These are phyloP conservation scores for Ganoderma meredithae DNA, from an alignment of 1,284 basidiomycete genomes.

Conservation along the genomic window DNA sequence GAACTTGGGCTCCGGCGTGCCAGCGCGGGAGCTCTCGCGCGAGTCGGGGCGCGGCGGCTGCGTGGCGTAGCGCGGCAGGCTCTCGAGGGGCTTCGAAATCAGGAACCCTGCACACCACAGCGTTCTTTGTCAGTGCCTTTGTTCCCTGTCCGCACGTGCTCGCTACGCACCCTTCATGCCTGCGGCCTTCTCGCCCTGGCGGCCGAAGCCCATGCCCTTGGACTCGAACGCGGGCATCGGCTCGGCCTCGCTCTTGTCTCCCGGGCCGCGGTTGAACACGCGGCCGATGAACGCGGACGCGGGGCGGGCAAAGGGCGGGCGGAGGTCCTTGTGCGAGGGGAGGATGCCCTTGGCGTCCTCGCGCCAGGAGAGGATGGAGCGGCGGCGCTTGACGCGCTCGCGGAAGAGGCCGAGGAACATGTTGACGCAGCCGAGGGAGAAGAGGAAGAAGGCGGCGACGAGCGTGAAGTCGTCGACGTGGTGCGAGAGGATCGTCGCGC, in stretches of 20 bases:
- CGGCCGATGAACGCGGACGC: constrained; percentile 34
- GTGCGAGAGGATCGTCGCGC: constrained; percentile 83
- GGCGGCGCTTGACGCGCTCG: constrained; percentile 63
- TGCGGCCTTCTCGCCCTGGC: constrained; percentile 80
- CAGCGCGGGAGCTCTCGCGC: constrained; percentile 34
- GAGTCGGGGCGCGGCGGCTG: constrained; percentile 33
- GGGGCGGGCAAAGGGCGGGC: constrained; percentile 38
- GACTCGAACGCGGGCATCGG: constrained; percentile 18
- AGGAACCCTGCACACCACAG: constrained; percentile 41
- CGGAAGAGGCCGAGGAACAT: constrained; percentile 81
- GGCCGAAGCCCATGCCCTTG: constrained; percentile 69
- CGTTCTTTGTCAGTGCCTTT: constrained; percentile 19
- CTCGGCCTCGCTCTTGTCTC: constrained; percentile 27
- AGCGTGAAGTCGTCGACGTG: constrained; percentile 82
- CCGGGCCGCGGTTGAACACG: constrained; percentile 35
- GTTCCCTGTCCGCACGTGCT: neutral
- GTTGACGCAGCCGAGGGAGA: constrained; percentile 85
- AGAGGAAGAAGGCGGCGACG: constrained; percentile 87
- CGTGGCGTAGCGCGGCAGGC: constrained; percentile 46
- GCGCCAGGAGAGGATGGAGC: constrained; percentile 69
- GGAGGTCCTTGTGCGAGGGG: constrained; percentile 54
- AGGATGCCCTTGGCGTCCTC: constrained; percentile 61
- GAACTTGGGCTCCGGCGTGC: constrained; percentile 41
- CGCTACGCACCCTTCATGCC: constrained; percentile 57
- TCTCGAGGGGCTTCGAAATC: constrained; percentile 48